Base-by-base conservation (phyloP, 108 stramenopile genomes). In the Epipyxis sp. region DNA sequence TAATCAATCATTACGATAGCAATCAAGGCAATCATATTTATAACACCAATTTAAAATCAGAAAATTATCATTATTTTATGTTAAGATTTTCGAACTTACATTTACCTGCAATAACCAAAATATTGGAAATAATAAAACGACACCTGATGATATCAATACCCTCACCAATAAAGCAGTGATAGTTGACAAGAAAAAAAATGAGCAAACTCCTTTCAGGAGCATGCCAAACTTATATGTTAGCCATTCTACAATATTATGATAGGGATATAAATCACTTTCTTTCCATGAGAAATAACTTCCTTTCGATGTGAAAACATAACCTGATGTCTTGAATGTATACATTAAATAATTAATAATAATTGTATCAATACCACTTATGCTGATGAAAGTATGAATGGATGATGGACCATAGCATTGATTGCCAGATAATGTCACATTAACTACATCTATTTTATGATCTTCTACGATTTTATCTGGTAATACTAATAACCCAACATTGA, bases 131-230 rank as follows among this genome's bases (percentile, higher is more conserved):
- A 74, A 10, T 6, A 74, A 35, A 6, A 74, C 32, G 20, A 74
- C 34, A 6, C 71, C 71, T 39, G 71, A 74, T 10, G 71, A 34
- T 10, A 74, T 74, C 6, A 74, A 42, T 10, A 39, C 34, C 3
- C 71, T 37, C 3, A 74, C 71, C 6, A 74, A 39, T 6, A 74
- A 20, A 10, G 71, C 32, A 10, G 71, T 74, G 6, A 42, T 74
- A 10, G 71, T 74, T 6, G 71, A 74, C 25, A 74, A 74, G 27
- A 74, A 54, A 39, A 74, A 74, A 32, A 74, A 74, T 3, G 71
- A 3, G 3, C 40, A 74, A 13, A 39, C 37, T 43, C 13, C 16
- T 3, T 13, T 3, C 6, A 74, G 10, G 6, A 74, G 10, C 25
- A 74, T 74, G 10, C n/a, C 16, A 6, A 74, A 10, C 34, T 74